Conservation (phyloP, 1,139 yeast genomes). For the Blastobotrys petasosporus region DNA sequence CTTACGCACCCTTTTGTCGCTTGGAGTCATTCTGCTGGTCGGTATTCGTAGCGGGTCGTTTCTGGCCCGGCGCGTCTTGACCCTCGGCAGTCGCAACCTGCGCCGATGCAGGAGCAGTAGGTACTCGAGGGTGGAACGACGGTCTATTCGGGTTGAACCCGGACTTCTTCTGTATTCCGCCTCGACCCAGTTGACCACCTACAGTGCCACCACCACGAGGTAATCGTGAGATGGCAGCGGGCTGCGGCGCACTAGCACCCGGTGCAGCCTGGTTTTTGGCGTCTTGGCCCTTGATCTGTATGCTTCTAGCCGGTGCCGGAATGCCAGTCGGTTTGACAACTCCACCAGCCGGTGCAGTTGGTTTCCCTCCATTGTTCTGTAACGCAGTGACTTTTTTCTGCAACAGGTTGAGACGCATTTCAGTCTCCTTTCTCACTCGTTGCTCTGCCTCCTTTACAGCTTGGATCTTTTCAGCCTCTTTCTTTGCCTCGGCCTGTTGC, state of each 20-base stretch:
- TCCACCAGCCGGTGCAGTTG: slow-evolving; percentile 3
- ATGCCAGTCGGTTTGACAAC: neutral
- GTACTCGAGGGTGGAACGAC: neutral
- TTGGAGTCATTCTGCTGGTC: neutral
- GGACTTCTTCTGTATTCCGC: neutral
- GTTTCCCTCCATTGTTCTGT: neutral
- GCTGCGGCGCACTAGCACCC: neutral
- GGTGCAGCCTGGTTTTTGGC: neutral
- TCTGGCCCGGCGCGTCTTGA: slow-evolving; percentile 1
- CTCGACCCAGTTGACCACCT: neutral
- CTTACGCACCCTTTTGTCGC: slow-evolving; percentile 2
- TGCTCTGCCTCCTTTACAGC: slow-evolving; percentile 19
- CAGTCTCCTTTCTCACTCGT: slow-evolving; percentile 23
- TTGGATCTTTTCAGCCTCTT: slow-evolving; percentile 17
- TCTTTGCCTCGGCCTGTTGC: slow-evolving; percentile 7
- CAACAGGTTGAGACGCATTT: slow-evolving; percentile 34
- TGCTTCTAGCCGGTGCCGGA: slow-evolving; percentile 1
- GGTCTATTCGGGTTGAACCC: neutral
- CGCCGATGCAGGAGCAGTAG: neutral
- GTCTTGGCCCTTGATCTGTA: slow-evolving; percentile 9
- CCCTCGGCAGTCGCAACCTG: neutral
- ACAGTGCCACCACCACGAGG: slow-evolving; percentile 4
- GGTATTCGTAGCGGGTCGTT: slow-evolving; percentile 5
- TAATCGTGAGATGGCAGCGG: slow-evolving; percentile 3
- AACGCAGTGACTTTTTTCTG: slow-evolving; percentile 32